Evolutionary conservation across 176 grass and related monocot genomes (phyloP).

Genomic region (Eragrostis nindensis): DNA sequence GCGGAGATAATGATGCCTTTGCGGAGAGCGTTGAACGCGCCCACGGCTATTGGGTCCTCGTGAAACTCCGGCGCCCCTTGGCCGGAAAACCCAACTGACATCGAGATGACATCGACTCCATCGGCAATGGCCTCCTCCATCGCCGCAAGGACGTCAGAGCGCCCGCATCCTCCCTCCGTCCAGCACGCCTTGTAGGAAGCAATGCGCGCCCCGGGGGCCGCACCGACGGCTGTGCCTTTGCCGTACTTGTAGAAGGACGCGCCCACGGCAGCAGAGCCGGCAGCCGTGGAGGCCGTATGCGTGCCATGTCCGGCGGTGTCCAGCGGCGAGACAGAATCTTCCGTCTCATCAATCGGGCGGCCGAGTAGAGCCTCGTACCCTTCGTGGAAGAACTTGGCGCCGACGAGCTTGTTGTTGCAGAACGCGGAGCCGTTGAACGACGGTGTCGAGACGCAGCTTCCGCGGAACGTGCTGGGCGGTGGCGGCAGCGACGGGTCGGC

Average conservation of each 20-base stretch:
- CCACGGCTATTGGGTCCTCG: no score
- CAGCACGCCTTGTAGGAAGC: conserved; percentile 40
- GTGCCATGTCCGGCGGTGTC: conserved; percentile 43
- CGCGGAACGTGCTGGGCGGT: conserved; percentile 6
- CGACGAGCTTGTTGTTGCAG: conserved; percentile 62
- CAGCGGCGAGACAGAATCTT: conserved; percentile 15
- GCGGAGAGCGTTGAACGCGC: no score
- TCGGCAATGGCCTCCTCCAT: conserved; percentile 37
- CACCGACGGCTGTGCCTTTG: conserved; percentile 17
- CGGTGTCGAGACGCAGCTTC: conserved; percentile 4
- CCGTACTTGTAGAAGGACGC: conserved; percentile 32
- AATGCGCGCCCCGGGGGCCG: conserved; percentile 28
- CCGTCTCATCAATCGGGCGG: conserved; percentile 6
- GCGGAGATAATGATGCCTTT: no score
- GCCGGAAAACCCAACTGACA: not conserved
- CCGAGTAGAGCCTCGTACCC: conserved; percentile 40
- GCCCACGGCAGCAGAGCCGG: not conserved
- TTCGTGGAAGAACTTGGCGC: conserved; percentile 52
- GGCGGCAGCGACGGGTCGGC: no score
- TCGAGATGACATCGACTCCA: conserved; percentile 25
- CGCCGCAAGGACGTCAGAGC: not conserved
- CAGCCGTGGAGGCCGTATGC: conserved; percentile 31
- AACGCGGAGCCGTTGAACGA: conserved; percentile 43
- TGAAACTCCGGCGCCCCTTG: no score
- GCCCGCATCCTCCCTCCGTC: no score